These are phyloP conservation scores for Chlamydomonas incerta DNA, from an alignment of 139 green algal species.

Conservation along the genomic window DNA sequence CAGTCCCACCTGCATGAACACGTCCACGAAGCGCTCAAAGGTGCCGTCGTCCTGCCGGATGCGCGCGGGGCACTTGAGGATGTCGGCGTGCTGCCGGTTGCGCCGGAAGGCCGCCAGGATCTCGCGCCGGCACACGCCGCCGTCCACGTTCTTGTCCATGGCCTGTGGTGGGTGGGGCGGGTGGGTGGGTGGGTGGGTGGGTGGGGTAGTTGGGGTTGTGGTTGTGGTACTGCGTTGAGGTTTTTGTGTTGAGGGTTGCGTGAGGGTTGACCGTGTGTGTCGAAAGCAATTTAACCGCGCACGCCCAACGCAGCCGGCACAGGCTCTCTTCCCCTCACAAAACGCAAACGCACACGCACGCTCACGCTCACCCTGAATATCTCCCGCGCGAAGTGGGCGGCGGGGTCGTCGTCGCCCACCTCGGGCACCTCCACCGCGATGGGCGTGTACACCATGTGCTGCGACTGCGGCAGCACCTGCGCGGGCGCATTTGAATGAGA, in stretches of 20 bases:
- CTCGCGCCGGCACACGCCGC: slow-evolving; percentile 54
- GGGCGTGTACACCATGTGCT: slow-evolving; percentile 54
- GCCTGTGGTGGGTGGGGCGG: too few species aligned
- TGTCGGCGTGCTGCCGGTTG: slow-evolving; percentile 61
- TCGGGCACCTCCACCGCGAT: slow-evolving; percentile 10
- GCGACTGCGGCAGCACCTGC: slow-evolving; percentile 41
- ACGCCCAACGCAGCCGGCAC: too few species aligned
- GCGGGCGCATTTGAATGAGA: neutral
- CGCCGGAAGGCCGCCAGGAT: slow-evolving; percentile 63
- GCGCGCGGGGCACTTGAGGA: slow-evolving; percentile 52
- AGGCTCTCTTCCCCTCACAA: too few species aligned
- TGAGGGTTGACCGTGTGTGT: too few species aligned
- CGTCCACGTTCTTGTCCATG: slow-evolving; percentile 56
- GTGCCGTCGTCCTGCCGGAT: slow-evolving; percentile 58
- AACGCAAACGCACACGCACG: too few species aligned
- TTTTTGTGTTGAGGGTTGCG: too few species aligned
- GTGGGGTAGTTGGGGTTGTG: too few species aligned
- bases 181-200: too few species aligned
- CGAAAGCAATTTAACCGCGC: too few species aligned
- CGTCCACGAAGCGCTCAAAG: slow-evolving; percentile 53
- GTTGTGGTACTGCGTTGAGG: too few species aligned
- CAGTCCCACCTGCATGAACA: slow-evolving; percentile 37
- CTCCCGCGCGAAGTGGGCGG: slow-evolving; percentile 9
- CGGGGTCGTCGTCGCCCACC: slow-evolving; percentile 34
- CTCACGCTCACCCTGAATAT: slow-evolving; percentile 38